Conservation (phyloP, 2,329 filamentous ascomycete species). For the Hypocreales sp. region DNA sequence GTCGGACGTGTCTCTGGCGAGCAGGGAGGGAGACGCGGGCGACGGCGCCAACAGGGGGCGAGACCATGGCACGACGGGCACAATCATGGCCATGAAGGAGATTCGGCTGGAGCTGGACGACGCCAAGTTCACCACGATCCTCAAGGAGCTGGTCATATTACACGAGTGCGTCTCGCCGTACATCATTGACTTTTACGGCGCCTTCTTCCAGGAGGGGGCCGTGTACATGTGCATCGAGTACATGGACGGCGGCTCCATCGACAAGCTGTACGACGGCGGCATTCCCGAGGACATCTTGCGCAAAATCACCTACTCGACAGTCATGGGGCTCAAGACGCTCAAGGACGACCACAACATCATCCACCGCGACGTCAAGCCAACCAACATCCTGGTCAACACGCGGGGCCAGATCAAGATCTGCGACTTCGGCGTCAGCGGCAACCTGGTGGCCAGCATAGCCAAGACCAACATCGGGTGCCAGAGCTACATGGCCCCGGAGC, state of each 20-base stretch:
- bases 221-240: slow-evolving; percentile 99
- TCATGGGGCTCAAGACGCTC: slow-evolving; percentile 79
- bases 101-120: slow-evolving; percentile 92
- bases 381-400: slow-evolving; percentile 91
- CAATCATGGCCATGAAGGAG: slow-evolving; percentile 98
- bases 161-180: slow-evolving; percentile 91
- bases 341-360: slow-evolving; percentile 99
- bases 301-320: slow-evolving; percentile 81
- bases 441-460: slow-evolving; percentile 90
- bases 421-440: slow-evolving; percentile 94
- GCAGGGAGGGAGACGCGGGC: slow-evolving; percentile 12
- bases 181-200: slow-evolving; percentile 97
- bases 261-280: slow-evolving; percentile 85
- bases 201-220: slow-evolving; percentile 96
- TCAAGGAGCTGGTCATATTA: slow-evolving; percentile 93
- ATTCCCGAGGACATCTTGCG: slow-evolving; percentile 77
- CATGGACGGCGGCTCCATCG: slow-evolving; percentile 96
- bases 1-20: slow-evolving; percentile 17
- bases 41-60: slow-evolving; percentile 13
- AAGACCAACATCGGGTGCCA: slow-evolving; percentile 99
- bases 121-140: slow-evolving; percentile 89
- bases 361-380: slow-evolving; percentile 94
- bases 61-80: slow-evolving; percentile 43
- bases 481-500: slow-evolving; percentile 96
- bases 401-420: slow-evolving; percentile 92